phyloP scores from a whole-genome alignment of 2,329 filamentous ascomycete species.

The Colletotrichum sp. region DNA sequence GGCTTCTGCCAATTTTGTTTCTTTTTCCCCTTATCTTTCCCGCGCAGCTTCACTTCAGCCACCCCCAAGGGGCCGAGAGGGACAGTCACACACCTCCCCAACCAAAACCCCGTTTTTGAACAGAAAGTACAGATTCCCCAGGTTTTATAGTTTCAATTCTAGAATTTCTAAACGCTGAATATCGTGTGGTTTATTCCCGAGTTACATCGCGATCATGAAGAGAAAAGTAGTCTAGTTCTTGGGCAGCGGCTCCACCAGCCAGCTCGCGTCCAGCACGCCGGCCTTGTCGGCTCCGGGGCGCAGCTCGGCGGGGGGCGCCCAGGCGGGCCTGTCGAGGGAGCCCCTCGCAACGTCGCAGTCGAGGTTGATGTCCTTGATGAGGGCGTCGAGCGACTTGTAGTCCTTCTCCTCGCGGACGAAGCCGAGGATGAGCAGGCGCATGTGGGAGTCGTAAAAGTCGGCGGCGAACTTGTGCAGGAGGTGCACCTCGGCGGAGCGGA shows the following conservation, averaged over 20 bases:
- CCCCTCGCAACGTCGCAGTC: conserved; percentile 83
- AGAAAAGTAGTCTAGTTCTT: not conserved
- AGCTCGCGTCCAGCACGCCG: conserved; percentile 39
- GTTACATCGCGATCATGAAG: not conserved
- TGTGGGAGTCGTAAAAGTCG: conserved; percentile 85
- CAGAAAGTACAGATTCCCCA: not conserved
- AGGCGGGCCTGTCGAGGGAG: conserved; percentile 72
- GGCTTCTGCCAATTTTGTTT: not conserved
- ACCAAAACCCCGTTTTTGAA: not conserved
- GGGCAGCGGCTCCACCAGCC: conserved; percentile 37
- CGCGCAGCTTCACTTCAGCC: not conserved
- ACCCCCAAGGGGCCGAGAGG: not conserved
- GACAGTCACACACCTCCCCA: not conserved
- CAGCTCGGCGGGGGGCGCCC: conserved; percentile 45
- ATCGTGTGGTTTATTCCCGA: conserved; percentile 16
- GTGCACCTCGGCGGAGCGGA: conserved; percentile 88
- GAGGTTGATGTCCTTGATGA: conserved; percentile 85
- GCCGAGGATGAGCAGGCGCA: conserved; percentile 81
- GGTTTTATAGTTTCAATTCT: not conserved
- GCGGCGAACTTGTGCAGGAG: conserved; percentile 76
- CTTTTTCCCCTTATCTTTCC: not conserved
- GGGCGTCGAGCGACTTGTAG: conserved; percentile 81
- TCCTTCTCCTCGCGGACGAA: conserved; percentile 91
- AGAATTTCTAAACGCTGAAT: not conserved
- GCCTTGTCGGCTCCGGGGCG: conserved; percentile 25